Evolutionary conservation across 2,329 filamentous ascomycete species (phyloP).

Genomic region (Harringtonia aguacate): DNA sequence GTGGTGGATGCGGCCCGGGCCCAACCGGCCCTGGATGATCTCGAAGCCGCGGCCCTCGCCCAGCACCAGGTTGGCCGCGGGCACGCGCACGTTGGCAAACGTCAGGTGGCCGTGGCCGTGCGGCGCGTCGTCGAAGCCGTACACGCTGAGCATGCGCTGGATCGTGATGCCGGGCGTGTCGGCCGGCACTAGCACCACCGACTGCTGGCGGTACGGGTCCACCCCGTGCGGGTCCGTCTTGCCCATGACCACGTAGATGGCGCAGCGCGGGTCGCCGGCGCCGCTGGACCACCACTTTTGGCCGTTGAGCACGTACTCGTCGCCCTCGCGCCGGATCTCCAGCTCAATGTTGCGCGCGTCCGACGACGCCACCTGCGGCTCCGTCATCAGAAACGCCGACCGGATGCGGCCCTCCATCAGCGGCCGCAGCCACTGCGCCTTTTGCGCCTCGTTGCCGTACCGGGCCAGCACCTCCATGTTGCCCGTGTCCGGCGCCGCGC

Average conservation of each 20-base stretch:
- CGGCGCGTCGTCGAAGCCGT: conserved; percentile 96
- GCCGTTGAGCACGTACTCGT: conserved; percentile 86
- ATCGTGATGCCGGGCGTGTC: conserved; percentile 79
- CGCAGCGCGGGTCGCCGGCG: conserved; percentile 83
- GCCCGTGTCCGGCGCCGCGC: conserved; percentile 81
- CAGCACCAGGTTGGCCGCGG: conserved; percentile 77
- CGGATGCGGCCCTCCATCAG: conserved; percentile 77
- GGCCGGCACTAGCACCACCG: conserved; percentile 79
- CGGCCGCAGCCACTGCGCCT: conserved; percentile 71
- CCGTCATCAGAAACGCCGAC: conserved; percentile 89
- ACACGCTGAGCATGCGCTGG: conserved; percentile 85
- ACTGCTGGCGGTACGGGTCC: conserved; percentile 82
- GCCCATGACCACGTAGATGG: conserved; percentile 94
- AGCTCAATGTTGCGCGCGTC: conserved; percentile 92
- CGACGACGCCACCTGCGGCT: conserved; percentile 76
- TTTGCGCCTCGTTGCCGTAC: conserved; percentile 79
- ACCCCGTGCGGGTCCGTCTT: conserved; percentile 57
- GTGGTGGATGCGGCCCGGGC: conserved; percentile 94
- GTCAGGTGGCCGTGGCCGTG: conserved; percentile 91
- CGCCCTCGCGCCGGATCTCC: conserved; percentile 69
- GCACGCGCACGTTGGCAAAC: conserved; percentile 85
- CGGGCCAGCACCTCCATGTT: conserved; percentile 95
- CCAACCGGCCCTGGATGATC: conserved; percentile 94
- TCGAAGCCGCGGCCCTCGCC: conserved; percentile 93
- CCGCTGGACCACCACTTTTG: conserved; percentile 99